A percentile compares a stretch with the other conserved stretches of the same genome.
These are phyloP conservation scores for Aphanomyces astaci DNA, from an alignment of 352 stramenopile species.

Conservation along the genomic window DNA sequence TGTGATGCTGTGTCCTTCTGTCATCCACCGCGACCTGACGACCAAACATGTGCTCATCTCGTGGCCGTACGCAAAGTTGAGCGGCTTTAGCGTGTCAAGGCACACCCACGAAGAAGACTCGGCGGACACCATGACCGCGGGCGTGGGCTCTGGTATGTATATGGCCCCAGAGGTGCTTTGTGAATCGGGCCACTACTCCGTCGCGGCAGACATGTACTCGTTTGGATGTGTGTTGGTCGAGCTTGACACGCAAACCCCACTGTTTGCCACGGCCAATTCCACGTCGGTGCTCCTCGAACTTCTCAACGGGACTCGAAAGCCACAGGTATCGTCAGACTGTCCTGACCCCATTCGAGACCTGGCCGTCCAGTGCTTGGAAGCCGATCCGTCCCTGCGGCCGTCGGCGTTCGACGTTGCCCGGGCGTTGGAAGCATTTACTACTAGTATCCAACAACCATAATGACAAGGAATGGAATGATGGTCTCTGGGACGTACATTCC, in stretches of 20 bases:
- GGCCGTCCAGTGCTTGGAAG: neutral
- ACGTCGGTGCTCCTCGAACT: neutral
- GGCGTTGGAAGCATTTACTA: neutral
- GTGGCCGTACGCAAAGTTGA: conserved; percentile 2
- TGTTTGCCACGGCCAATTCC: neutral
- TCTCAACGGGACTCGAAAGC: neutral
- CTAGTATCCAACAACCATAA: too few relatives aligned
- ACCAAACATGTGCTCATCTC: conserved; percentile 1
- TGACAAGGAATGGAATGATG: too few relatives aligned
- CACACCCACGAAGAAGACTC: neutral
- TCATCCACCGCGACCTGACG: conserved; percentile 16
- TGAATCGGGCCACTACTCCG: neutral
- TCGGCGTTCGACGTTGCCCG: neutral
- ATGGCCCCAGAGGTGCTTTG: conserved; percentile 7
- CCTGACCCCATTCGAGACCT: neutral
- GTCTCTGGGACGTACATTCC: too few relatives aligned
- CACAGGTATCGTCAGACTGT: neutral
- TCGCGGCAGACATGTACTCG: conserved; percentile 12
- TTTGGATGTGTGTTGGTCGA: conserved; percentile 16
- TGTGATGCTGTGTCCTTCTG: neutral
- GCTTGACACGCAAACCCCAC: conserved; percentile 8
- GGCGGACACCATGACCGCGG: neutral
- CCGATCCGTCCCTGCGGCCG: neutral
- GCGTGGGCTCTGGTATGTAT: neutral
- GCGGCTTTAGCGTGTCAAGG: neutral